Evolutionary conservation across 1,284 basidiomycete genomes (phyloP), one percentile per base, ranked within the genome.

Genomic region (Marasmius tenuissimus): DNA sequence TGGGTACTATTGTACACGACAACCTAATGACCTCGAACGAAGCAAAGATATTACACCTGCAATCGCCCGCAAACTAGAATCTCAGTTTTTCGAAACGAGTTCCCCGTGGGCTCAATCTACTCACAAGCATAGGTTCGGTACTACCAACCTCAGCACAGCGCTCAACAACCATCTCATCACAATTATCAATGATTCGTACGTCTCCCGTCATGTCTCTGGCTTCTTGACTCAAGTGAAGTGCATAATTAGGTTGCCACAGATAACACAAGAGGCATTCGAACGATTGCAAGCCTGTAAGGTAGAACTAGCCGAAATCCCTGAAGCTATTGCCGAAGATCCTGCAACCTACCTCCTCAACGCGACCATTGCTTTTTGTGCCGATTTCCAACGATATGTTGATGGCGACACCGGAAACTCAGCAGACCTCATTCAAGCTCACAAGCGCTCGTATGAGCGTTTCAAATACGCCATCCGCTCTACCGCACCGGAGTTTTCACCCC

Each of bases 1-100:
- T 51, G 79, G 81, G 6, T 87, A 83, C 81, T 86, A 76, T 67
- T 80, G 78, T 37, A 82, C 85, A 10, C 85, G 85, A 60, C 84
- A 83, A 50, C 83, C 84, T 0, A 75, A 77, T 45, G 73, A 79
- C 0, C 70, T 72, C 4, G 75, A 76, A 0, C 72, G 86, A 2
- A 63, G 68, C 18, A 66, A 66, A 4, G 79, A 79, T 1, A 76
- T 84, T 18, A 75, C 77, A 0, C 82, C 79, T 74, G 62, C 67
- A 11, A 74, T 78, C 6, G 84, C 83, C 0, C 77, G 83, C 3
- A 67, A 63, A 9, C 65, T 77, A 65, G 86, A 90, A 73, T 73
- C 76, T 62, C 69, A 80, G 51, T 91, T 84, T 73, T 86, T 90
- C 73, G 66, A 76, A 63, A 70, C 53, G 8, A 64, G 59, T 1